phyloP scores from a whole-genome alignment of 371 early-diverging fungal species.

The Apophysomyces sp. region DNA sequence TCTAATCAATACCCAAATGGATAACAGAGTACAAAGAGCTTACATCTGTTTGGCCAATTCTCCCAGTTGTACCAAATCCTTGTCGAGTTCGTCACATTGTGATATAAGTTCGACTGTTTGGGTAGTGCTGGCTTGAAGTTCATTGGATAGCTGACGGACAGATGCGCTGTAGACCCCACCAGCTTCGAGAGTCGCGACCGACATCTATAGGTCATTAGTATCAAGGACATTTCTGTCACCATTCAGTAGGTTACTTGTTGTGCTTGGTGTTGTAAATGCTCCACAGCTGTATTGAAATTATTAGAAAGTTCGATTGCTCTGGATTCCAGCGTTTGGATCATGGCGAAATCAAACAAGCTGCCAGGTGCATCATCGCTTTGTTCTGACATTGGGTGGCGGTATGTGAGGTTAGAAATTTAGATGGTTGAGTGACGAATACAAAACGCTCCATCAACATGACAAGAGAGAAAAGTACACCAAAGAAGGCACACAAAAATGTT shows the following conservation, averaged over 20 bases:
- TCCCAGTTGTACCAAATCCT: constrained; percentile 38
- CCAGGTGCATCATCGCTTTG: not conserved
- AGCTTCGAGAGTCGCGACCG: constrained; percentile 6
- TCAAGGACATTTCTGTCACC: not conserved
- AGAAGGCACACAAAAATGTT: too few relatives aligned
- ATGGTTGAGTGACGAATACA: too few relatives aligned
- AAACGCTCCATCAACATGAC: too few relatives aligned
- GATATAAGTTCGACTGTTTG: constrained; percentile 40
- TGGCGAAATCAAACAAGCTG: constrained; percentile 1
- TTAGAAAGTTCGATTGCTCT: constrained; percentile 7
- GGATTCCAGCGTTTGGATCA: constrained; percentile 8
- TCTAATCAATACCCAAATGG: not conserved
- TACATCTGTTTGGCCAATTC: constrained; percentile 37
- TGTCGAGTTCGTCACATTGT: constrained; percentile 50
- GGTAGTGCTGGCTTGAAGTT: constrained; percentile 21
- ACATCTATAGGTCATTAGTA: constrained; percentile 7
- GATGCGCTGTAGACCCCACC: constrained; percentile 9
- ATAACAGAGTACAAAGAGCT: not conserved
- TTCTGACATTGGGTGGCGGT: not conserved
- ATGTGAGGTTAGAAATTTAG: too few relatives aligned
- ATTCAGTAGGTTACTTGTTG: constrained; percentile 5
- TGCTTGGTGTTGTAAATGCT: constrained; percentile 6
- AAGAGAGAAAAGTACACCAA: too few relatives aligned
- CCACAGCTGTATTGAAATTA: not conserved
- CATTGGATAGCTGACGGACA: constrained; percentile 8